A percentile compares a stretch with the other conserved stretches of the same genome.
phyloP scores from a whole-genome alignment of 345 rosid genomes.

The Orychophragmus violaceus region DNA sequence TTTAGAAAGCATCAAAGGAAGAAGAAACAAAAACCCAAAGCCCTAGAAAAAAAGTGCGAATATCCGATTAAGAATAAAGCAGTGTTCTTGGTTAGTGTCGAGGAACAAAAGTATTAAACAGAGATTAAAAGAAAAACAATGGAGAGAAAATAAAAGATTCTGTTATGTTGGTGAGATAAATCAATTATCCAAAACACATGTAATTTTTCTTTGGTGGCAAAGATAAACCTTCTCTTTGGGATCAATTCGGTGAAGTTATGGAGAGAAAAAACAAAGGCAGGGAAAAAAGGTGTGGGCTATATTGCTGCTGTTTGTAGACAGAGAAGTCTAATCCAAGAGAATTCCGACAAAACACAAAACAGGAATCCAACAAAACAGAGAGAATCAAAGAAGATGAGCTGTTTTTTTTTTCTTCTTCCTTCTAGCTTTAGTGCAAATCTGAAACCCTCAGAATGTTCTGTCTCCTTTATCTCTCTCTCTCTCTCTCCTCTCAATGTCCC shows the following conservation, averaged over 20 bases:
- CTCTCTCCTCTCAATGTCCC: background rate
- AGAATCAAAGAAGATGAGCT: slow-evolving; percentile 45
- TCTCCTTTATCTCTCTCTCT: background rate
- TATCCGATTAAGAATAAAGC: slow-evolving; percentile 25
- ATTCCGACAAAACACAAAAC: slow-evolving; percentile 30
- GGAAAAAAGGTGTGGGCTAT: slow-evolving; percentile 2
- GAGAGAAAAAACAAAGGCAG: slow-evolving; percentile 17
- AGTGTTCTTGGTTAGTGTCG: slow-evolving; percentile 27
- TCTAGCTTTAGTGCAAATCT: slow-evolving; percentile 17
- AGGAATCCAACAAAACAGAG: slow-evolving; percentile 26
- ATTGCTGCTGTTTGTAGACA: slow-evolving; percentile 19
- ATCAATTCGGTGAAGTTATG: slow-evolving; percentile 35
- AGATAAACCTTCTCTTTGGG: slow-evolving; percentile 13
- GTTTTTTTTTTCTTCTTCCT: slow-evolving; percentile 34
- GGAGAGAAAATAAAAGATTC: background rate
- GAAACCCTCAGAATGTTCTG: slow-evolving; percentile 28
- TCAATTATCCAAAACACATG: background rate
- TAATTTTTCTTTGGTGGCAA: background rate
- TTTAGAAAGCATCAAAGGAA: slow-evolving; percentile 32
- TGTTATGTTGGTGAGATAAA: background rate
- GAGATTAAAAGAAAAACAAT: background rate
- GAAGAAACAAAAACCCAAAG: slow-evolving; percentile 34
- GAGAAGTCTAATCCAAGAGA: slow-evolving; percentile 21
- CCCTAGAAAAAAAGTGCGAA: slow-evolving; percentile 29
- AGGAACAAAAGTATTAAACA: slow-evolving; percentile 7